These are phyloP conservation scores for Diutina sp. DNA, from an alignment of 1,139 yeast genomes.

Conservation along the genomic window DNA sequence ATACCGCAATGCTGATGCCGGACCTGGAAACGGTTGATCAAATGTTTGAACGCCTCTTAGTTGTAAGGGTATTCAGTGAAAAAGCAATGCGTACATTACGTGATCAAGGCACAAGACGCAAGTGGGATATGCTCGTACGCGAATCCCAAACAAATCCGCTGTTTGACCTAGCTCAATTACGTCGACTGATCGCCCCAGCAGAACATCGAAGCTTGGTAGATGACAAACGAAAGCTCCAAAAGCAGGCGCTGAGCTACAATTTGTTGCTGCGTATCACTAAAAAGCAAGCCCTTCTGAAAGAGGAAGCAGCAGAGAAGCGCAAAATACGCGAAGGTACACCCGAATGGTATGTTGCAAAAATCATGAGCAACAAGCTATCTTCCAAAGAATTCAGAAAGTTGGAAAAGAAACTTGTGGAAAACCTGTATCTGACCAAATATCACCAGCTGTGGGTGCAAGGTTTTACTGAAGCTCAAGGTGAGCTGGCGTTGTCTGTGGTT, in stretches of 20 bases:
- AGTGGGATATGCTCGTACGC: constrained; percentile 33
- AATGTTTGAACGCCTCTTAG: constrained; percentile 25
- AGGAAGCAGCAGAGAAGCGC: constrained; percentile 3
- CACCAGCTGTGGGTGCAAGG: constrained; percentile 17
- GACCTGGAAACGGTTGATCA: constrained; percentile 22
- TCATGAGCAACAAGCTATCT: constrained; percentile 22
- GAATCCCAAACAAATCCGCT: constrained; percentile 25
- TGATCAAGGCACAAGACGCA: constrained; percentile 17
- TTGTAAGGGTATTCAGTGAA: constrained; percentile 25
- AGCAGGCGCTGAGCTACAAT: neutral
- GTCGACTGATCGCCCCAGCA: neutral
- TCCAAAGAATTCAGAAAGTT: constrained; percentile 23
- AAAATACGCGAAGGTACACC: constrained; percentile 24
- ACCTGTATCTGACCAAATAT: constrained; percentile 6
- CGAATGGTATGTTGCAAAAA: constrained; percentile 28
- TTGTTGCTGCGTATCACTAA: neutral
- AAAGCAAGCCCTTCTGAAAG: neutral
- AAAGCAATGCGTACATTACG: constrained; percentile 9
- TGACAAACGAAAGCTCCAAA: neutral
- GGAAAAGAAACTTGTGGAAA: constrained; percentile 16
- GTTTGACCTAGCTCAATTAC: constrained; percentile 16
- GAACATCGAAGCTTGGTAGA: neutral
- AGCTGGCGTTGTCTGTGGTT: constrained; percentile 29
- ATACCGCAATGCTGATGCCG: constrained; percentile 24
- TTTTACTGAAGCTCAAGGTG: constrained; percentile 30